A percentile compares a stretch with the other conserved stretches of the same genome.
Evolutionary conservation across 768 basidiomycete species (phyloP).

Genomic region (Tulasnella sp.): DNA sequence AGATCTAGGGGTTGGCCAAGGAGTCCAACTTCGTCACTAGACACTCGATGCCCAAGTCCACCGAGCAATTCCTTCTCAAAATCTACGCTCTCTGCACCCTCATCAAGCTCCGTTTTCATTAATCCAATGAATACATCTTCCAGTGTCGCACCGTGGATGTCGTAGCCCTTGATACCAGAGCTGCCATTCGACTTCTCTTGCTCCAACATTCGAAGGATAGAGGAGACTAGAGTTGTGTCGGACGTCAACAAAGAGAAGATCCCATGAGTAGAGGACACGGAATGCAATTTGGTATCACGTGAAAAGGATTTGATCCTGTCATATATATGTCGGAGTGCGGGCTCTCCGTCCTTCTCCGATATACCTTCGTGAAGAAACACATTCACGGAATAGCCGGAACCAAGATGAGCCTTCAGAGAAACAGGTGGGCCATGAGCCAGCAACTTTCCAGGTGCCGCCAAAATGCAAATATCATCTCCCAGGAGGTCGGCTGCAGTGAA

Average conservation of each 20-base stretch:
- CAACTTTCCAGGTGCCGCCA: constrained; percentile 61
- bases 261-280: constrained; percentile 33
- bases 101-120: constrained; percentile 33
- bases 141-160: constrained; percentile 59
- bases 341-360: constrained; percentile 21
- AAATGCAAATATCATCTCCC: constrained; percentile 60
- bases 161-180: constrained; percentile 38
- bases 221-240: constrained; percentile 41
- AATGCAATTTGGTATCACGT: constrained; percentile 33
- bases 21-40: no score
- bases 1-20: constrained; percentile 1
- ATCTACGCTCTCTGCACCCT: constrained; percentile 25
- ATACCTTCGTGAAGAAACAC: constrained; percentile 32
- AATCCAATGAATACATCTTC: constrained; percentile 71
- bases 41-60: background rate
- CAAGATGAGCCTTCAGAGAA: constrained; percentile 53
- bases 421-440: constrained; percentile 65
- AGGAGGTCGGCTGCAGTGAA: constrained; percentile 66
- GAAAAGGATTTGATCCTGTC: constrained; percentile 33
- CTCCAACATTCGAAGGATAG: constrained; percentile 45
- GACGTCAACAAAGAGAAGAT: constrained; percentile 49
- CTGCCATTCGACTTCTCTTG: constrained; percentile 24
- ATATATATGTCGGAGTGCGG: constrained; percentile 26
- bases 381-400: constrained; percentile 56
- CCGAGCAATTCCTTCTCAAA: constrained; percentile 6